Evolutionary conservation across 2,329 filamentous ascomycete species (phyloP).

Genomic region (Fusarium burgessii): DNA sequence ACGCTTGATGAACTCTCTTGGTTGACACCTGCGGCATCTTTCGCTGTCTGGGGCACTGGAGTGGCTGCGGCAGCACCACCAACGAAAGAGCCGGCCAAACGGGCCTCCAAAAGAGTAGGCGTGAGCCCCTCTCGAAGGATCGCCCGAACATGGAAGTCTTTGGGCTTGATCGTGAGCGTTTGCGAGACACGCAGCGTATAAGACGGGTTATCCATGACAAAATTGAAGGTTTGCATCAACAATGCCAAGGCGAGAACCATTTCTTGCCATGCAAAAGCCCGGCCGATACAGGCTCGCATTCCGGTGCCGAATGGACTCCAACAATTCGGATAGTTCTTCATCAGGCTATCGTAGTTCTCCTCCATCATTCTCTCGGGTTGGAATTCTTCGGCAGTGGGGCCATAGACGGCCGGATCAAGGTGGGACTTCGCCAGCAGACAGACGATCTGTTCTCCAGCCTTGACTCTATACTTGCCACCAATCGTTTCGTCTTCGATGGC

Average conservation of each 20-base stretch:
- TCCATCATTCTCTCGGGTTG: slow-evolving; percentile 78
- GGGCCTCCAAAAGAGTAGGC: slow-evolving; percentile 59
- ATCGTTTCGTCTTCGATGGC: slow-evolving; percentile 66
- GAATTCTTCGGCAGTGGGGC: slow-evolving; percentile 73
- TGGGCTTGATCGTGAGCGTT: slow-evolving; percentile 71
- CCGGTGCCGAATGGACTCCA: slow-evolving; percentile 84
- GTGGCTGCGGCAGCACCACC: no score
- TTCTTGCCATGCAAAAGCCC: slow-evolving; percentile 81
- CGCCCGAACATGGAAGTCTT: slow-evolving; percentile 72
- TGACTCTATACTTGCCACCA: slow-evolving; percentile 70
- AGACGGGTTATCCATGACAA: slow-evolving; percentile 60
- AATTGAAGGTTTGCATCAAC: slow-evolving; percentile 77
- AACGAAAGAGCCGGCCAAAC: slow-evolving; percentile 47
- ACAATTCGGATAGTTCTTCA: slow-evolving; percentile 69
- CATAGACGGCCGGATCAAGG: slow-evolving; percentile 71
- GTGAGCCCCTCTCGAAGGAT: slow-evolving; percentile 62
- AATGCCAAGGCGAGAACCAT: slow-evolving; percentile 70
- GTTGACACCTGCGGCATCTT: no score
- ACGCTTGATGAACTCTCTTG: no score
- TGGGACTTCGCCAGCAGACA: slow-evolving; percentile 67
- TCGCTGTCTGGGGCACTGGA: no score
- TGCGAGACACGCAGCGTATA: slow-evolving; percentile 54
- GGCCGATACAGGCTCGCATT: slow-evolving; percentile 75
- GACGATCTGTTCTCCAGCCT: slow-evolving; percentile 59
- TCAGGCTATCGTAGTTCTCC: slow-evolving; percentile 65